Evolutionary conservation across 257 asterid species (phyloP), one percentile per base, ranked within the genome.

Genomic region (Coffea canephora): DNA sequence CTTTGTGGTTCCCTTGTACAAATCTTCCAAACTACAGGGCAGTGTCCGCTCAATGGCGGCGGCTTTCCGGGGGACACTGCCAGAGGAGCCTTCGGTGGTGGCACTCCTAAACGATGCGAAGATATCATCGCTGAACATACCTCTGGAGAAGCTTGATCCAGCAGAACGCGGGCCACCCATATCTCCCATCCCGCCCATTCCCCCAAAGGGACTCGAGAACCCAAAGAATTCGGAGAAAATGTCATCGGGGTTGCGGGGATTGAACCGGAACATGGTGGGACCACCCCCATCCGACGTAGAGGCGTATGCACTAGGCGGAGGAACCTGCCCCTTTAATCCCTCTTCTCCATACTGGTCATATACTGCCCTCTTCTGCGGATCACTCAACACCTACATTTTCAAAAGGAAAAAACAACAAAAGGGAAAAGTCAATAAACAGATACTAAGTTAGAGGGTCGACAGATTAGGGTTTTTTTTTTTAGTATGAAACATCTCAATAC

Each of bases 21-120:
- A 84, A 83, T 91, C 94, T 89, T 91, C 96, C 89, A 91, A 86
- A 79, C 90, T 89, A 77, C 96, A 91, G 6, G 86, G 91, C 83
- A 91, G 73, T 4, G 73, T 81, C 61, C 89, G 83, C 81, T 91
- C 96, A 70, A 91, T 88, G 0, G 92, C 86, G 0, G 92, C 86
- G 0, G 91, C 94, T 79, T 90, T 91, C 49, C 90, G 80, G 36
- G 83, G 83, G 27, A 61, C 27, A 57, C 82, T 74, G 57, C 85
- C 77, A 0, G 85, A 83, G 13, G 84, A 86, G 11, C 88, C 93
- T 21, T 82, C 95, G 21, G 87, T 86, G n/a, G 83, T 66, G 13
- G 85, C 82, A 68, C 71, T 79, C 81, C 90, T 83, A 19, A 87
- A 85, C 3, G 88, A 81, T 18, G 92, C 52, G 23, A 90, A 89